phyloP scores from a whole-genome alignment of 1,284 basidiomycete species.

The Marasmius fiardii region DNA sequence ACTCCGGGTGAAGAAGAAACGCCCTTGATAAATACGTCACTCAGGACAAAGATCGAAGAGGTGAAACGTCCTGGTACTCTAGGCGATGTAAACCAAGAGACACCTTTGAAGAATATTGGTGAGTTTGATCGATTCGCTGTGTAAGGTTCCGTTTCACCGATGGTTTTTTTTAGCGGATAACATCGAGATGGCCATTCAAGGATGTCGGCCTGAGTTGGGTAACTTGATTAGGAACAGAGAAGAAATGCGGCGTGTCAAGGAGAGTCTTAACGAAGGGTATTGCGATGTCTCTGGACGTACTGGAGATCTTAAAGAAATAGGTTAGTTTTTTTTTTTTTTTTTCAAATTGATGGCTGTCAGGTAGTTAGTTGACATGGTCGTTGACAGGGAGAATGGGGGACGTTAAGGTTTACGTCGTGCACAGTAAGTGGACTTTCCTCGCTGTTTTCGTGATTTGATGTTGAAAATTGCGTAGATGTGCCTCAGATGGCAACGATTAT shows the following conservation, averaged over 20 bases:
- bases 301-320: slow-evolving; percentile 60
- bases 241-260: slow-evolving; percentile 71
- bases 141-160: not conserved
- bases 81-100: slow-evolving; percentile 31
- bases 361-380: not conserved
- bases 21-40: slow-evolving; percentile 57
- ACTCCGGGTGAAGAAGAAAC: slow-evolving; percentile 34
- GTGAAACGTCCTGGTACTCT: slow-evolving; percentile 1
- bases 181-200: slow-evolving; percentile 75
- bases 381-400: slow-evolving; percentile 55
- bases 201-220: slow-evolving; percentile 69
- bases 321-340: slow-evolving; percentile 38
- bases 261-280: slow-evolving; percentile 76
- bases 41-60: too few species aligned
- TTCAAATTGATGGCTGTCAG: too few species aligned
- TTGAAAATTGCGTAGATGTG: slow-evolving; percentile 42
- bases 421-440: slow-evolving; percentile 42
- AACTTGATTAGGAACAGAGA: slow-evolving; percentile 61
- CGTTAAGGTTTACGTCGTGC: slow-evolving; percentile 66
- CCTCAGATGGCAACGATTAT: slow-evolving; percentile 49
- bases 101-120: slow-evolving; percentile 63
- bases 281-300: slow-evolving; percentile 75
- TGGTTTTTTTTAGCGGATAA: slow-evolving; percentile 47
- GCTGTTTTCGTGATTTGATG: not conserved
- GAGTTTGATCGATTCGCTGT: slow-evolving; percentile 21